phyloP scores from a whole-genome alignment of 2,329 filamentous ascomycete genomes.

The Penicillium glabrum region DNA sequence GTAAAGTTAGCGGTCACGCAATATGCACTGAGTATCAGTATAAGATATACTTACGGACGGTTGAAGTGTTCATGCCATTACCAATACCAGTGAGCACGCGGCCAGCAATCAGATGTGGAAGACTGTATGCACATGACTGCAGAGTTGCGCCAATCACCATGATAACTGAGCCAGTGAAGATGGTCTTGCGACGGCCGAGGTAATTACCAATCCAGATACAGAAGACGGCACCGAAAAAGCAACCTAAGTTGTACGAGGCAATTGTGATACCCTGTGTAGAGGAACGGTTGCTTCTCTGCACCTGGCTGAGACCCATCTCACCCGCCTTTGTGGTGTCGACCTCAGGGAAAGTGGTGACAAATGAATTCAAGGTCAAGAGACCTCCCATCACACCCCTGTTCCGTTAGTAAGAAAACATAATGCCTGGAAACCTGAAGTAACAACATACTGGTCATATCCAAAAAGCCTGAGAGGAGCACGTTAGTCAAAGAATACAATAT shows the following conservation, averaged over 20 bases:
- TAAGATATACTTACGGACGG: slow-evolving; percentile 47
- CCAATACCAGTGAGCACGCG: slow-evolving; percentile 55
- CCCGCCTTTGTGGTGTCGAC: slow-evolving; percentile 48
- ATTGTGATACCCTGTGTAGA: slow-evolving; percentile 44
- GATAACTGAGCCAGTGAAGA: slow-evolving; percentile 50
- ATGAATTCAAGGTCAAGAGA: slow-evolving; percentile 67
- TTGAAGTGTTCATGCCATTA: slow-evolving; percentile 54
- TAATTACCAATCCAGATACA: slow-evolving; percentile 54
- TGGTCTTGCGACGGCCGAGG: slow-evolving; percentile 52
- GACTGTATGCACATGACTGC: slow-evolving; percentile 48
- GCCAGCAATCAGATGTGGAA: slow-evolving; percentile 53
- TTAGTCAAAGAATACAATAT: not conserved
- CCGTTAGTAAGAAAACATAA: not conserved
- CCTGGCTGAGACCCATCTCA: slow-evolving; percentile 22
- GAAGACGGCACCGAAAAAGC: slow-evolving; percentile 51
- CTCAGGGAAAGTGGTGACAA: slow-evolving; percentile 55
- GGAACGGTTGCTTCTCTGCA: slow-evolving; percentile 42
- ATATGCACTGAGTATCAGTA: not conserved
- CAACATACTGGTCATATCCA: slow-evolving; percentile 61
- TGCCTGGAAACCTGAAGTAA: not conserved
- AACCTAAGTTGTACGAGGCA: slow-evolving; percentile 50
- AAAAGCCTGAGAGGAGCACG: slow-evolving; percentile 40
- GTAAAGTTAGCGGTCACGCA: not conserved
- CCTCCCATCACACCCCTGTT: slow-evolving; percentile 67
- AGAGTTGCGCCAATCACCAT: slow-evolving; percentile 53